Evolutionary conservation across 371 early-diverging fungal genomes (phyloP).

Genomic region (Mucor plumbeus): DNA sequence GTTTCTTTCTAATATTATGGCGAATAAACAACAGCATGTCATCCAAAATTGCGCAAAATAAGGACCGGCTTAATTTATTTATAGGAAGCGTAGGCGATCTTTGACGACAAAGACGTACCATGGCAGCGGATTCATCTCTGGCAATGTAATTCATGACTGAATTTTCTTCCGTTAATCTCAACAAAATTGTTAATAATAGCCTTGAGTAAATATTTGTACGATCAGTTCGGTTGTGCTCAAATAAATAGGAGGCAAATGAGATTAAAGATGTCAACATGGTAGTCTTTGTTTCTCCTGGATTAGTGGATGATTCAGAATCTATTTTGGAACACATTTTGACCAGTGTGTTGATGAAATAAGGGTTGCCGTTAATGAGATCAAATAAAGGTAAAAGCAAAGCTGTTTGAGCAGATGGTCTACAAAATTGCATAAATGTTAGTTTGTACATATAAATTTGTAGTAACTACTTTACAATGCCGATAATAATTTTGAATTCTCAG

Average conservation of each 20-base stretch:
- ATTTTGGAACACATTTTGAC: conserved; percentile 16
- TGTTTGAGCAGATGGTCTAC: conserved; percentile 52
- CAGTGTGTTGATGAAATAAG: conserved; percentile 24
- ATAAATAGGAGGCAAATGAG: conserved; percentile 54
- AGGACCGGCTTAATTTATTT: conserved; percentile 43
- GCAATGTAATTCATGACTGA: conserved; percentile 33
- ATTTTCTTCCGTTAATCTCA: conserved; percentile 50
- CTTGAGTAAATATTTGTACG: conserved; percentile 52
- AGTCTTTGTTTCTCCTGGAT: conserved; percentile 6
- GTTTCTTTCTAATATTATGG: conserved; percentile 60
- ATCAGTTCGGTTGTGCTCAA: conserved; percentile 55
- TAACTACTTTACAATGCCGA: conserved; percentile 37
- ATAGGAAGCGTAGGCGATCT: conserved; percentile 55
- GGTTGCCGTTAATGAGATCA: conserved; percentile 53
- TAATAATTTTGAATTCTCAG: conserved; percentile 41
- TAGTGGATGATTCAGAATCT: background rate
- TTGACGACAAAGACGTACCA: conserved; percentile 47
- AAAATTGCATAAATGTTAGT: background rate
- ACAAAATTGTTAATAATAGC: conserved; percentile 44
- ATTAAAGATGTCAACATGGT: conserved; percentile 41
- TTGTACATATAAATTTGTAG: background rate
- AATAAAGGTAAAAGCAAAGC: conserved; percentile 53
- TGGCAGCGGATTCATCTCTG: conserved; percentile 20
- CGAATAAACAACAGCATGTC: conserved; percentile 53
- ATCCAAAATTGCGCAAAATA: conserved; percentile 51